A percentile compares a stretch with the other conserved stretches of the same genome.
Conservation (phyloP, 768 basidiomycete species). For the Hygrophorus russula region DNA sequence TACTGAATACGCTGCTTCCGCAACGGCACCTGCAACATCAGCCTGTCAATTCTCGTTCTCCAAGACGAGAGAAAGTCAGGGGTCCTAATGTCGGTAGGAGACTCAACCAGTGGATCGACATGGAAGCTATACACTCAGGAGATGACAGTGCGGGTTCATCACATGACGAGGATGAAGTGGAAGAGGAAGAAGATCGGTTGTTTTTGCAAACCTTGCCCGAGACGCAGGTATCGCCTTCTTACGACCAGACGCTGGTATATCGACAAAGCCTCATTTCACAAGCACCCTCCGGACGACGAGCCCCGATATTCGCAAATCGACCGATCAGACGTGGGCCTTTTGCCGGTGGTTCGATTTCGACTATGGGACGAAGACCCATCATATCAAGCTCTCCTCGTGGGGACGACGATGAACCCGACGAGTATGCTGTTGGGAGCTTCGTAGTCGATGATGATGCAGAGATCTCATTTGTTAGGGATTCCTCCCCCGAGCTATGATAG, state of each 20-base stretch:
- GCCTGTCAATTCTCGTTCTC: conserved; percentile 14
- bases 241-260: conserved; percentile 64
- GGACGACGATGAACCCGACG: conserved; percentile 41
- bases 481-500: not conserved
- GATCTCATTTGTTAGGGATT: conserved; percentile 29
- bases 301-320: conserved; percentile 43
- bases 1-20: conserved; percentile 21
- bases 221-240: conserved; percentile 61
- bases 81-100: conserved; percentile 10
- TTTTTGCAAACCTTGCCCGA: conserved; percentile 55
- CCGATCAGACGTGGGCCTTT: conserved; percentile 37
- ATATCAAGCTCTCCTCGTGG: conserved; percentile 54
- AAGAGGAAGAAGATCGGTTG: conserved; percentile 54
- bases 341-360: conserved; percentile 22
- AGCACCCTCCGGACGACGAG: conserved; percentile 27
- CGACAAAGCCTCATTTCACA: conserved; percentile 68
- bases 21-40: conserved; percentile 27
- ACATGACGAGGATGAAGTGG: conserved; percentile 39
- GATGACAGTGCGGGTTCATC: conserved; percentile 66
- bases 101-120: conserved; percentile 41
- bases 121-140: conserved; percentile 70
- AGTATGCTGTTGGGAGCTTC: conserved; percentile 68
- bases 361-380: conserved; percentile 14
- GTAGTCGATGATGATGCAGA: conserved; percentile 73
- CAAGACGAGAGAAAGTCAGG: conserved; percentile 9